Conservation (phyloP, 768 basidiomycete genomes). For the Suillus hirtellus region DNA sequence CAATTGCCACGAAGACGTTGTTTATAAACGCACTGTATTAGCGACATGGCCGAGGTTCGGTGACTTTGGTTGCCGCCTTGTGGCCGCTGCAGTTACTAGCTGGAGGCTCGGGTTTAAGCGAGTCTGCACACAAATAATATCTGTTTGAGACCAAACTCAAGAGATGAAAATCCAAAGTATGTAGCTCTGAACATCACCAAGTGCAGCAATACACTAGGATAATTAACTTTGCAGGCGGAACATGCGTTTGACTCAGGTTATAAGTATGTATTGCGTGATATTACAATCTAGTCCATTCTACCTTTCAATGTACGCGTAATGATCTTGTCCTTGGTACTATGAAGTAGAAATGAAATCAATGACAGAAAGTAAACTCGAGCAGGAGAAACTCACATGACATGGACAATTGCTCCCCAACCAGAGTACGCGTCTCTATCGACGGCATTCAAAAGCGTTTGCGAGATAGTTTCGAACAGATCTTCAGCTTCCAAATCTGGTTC, state of each 20-base stretch:
- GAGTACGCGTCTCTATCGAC: constrained; percentile 96
- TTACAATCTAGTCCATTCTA: constrained; percentile 76
- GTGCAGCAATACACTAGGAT: background rate
- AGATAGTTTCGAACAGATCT: constrained; percentile 97
- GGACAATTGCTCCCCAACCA: constrained; percentile 95
- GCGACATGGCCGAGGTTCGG: background rate
- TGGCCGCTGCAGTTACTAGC: background rate
- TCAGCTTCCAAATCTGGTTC: constrained; percentile 96
- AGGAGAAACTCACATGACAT: constrained; percentile 76
- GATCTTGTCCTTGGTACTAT: constrained; percentile 70
- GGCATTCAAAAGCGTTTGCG: constrained; percentile 91
- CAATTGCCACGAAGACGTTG: background rate
- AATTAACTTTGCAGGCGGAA: background rate
- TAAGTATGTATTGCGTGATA: background rate
- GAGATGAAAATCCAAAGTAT: background rate
- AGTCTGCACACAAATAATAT: background rate
- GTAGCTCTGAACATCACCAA: background rate
- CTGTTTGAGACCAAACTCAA: background rate
- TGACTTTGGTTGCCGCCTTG: background rate
- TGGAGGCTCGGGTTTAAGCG: background rate
- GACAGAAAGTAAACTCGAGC: constrained; percentile 11
- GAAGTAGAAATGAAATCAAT: constrained; percentile 13
- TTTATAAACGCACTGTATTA: background rate
- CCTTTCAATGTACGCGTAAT: constrained; percentile 86
- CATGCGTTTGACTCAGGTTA: background rate